phyloP scores from a whole-genome alignment of 164 flowering plant genomes.

The Vitis labrusca region DNA sequence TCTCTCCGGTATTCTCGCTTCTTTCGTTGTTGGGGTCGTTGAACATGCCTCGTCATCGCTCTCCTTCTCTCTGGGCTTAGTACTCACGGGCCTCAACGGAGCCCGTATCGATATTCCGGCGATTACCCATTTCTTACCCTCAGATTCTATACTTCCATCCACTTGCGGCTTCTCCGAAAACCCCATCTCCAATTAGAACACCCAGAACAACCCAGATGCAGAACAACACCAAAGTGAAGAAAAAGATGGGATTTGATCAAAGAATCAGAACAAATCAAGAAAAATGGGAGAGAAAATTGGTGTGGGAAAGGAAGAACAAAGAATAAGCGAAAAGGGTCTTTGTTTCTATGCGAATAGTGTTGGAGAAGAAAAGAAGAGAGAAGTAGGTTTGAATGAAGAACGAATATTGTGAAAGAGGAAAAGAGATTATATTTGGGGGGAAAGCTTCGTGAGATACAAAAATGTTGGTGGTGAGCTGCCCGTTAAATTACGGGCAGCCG shows the following conservation, averaged over 20 bases:
- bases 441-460: no score
- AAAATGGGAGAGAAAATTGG: conserved; percentile 2
- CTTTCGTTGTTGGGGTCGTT: conserved; percentile 63
- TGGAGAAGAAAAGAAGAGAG: not conserved
- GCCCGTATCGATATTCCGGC: conserved; percentile 36
- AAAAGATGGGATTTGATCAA: conserved; percentile 10
- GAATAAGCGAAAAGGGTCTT: conserved; percentile 29
- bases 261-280: conserved; percentile 12
- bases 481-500: conserved; percentile 53
- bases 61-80: conserved; percentile 27
- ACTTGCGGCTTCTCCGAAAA: conserved; percentile 39
- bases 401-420: no score
- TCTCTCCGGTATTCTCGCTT: conserved; percentile 56
- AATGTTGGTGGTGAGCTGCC: conserved; percentile 32
- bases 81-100: conserved; percentile 38
- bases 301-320: not conserved
- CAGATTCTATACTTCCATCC: conserved; percentile 32
- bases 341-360: not conserved
- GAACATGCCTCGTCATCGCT: conserved; percentile 26
- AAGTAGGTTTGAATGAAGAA: not conserved
- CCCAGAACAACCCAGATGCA: not conserved
- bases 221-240: conserved; percentile 9
- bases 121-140: conserved; percentile 48
- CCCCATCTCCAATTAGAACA: conserved; percentile 24
- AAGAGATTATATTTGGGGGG: no score